A percentile compares a stretch with the other conserved stretches of the same genome.
Evolutionary conservation across 2,329 filamentous ascomycete species (phyloP).

Genomic region (Shiraia bambusicola): DNA sequence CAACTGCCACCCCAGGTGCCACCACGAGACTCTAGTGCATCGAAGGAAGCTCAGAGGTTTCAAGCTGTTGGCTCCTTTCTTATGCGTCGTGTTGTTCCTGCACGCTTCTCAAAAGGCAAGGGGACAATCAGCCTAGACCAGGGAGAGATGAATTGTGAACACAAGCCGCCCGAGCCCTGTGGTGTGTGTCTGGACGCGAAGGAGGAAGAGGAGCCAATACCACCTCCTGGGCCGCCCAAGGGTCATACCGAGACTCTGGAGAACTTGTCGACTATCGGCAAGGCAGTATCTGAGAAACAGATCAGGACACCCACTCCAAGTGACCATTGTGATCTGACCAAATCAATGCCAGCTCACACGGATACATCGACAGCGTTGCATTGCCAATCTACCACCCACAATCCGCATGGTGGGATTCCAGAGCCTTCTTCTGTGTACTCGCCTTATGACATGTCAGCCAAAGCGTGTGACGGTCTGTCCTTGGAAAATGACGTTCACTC

Average conservation of each 20-base stretch:
- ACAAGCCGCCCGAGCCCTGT: too few species aligned
- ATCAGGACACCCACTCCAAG: neutral
- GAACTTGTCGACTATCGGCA: constrained; percentile 12
- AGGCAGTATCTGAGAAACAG: constrained; percentile 7
- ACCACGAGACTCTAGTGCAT: constrained; percentile 36
- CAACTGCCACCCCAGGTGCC: constrained; percentile 28
- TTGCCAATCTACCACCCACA: constrained; percentile 16
- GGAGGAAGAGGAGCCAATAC: too few species aligned
- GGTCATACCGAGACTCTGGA: constrained; percentile 9
- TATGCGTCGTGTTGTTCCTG: constrained; percentile 18
- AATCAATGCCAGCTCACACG: constrained; percentile 2
- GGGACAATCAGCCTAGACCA: neutral
- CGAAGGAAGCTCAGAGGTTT: constrained; percentile 35
- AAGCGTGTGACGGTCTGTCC: constrained; percentile 4
- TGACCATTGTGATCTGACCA: constrained; percentile 8
- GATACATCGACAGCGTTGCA: constrained; percentile 6
- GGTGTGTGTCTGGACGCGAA: too few species aligned
- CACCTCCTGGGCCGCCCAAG: too few species aligned
- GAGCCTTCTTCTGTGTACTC: constrained; percentile 31
- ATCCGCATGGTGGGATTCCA: constrained; percentile 9
- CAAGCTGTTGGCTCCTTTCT: constrained; percentile 31
- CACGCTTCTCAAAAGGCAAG: constrained; percentile 19
- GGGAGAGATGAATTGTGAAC: too few species aligned
- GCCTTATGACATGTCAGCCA: constrained; percentile 11
- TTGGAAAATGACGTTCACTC: constrained; percentile 13